Evolutionary conservation across 495 filamentous ascomycete genomes (phyloP), one percentile per base, ranked within the genome.

Genomic region (Penicillium egyptiacum): DNA sequence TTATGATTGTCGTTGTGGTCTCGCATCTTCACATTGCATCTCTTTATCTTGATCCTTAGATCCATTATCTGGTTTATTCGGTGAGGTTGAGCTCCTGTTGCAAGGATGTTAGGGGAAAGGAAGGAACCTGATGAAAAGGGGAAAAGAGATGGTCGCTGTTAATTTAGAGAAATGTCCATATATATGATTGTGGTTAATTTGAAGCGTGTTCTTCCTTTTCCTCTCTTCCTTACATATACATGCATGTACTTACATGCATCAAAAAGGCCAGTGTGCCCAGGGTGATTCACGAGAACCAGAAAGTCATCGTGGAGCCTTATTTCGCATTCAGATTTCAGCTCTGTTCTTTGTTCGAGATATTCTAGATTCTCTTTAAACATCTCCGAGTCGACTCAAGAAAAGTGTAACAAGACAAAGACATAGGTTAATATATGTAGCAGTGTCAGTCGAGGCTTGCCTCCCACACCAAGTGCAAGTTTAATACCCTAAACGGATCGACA

Each of bases 171-270:
- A 31, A 2, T 30, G 35, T 30, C 35, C 39, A 17, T 46, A 20
- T 46, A 55, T 37, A 28, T 55, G 16, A 45, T 45, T 22, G n/a
- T 55, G 40, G 17, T 55, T 55, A 55, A 55, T 55, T 23, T 55
- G 52, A 46, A 55, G 52, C 52, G 41, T 55, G 31, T 46, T 55
- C 37, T 25, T 48, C 45, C 6, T 46, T 37, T 43, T 46, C 22
- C 4, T 23, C 39, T 25, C 20, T n/a, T 11, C 39, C 33, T 37
- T 35, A 35, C 26, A 28, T 9, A 8, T 28, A 28, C 4, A 28
- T 28, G 4, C 4, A 28, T 9, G 7, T 28, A 28, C 16, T 30
- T 23, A 17, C 40, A 10, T 23, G 20, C 41, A 43, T 43, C 25
- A 39, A 17, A n/a, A n/a, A n/a, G n/a, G n/a, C n/a, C n/a, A n/a